Evolutionary conservation across 768 basidiomycete genomes (phyloP).

Genomic region (Boletus rubropictus): DNA sequence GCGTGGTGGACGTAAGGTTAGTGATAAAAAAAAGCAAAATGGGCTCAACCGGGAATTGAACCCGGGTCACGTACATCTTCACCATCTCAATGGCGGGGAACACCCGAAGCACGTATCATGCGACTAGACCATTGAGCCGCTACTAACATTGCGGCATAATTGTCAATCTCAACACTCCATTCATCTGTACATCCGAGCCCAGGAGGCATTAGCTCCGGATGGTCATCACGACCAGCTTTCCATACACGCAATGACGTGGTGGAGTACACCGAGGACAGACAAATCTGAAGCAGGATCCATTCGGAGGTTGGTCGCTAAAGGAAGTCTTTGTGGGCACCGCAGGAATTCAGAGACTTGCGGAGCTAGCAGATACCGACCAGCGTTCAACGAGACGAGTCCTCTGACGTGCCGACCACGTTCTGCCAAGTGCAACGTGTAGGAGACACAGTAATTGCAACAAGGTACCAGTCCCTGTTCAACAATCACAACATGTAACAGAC

Average conservation of each 20-base stretch:
- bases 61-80: conserved; percentile 35
- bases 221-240: conserved; percentile 1
- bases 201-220: conserved; percentile 2
- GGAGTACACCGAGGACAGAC: too few species aligned
- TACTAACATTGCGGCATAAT: too few species aligned
- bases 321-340: background rate
- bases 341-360: background rate
- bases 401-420: background rate
- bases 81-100: conserved; percentile 17
- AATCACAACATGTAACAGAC: conserved; percentile 10
- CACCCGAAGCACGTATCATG: conserved; percentile 34
- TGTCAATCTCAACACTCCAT: too few species aligned
- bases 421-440: background rate
- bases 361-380: background rate
- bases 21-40: conserved; percentile 9
- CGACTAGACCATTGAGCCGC: conserved; percentile 35
- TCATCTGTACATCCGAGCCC: too few species aligned
- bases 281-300: background rate
- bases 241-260: conserved; percentile 9
- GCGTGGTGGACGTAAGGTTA: background rate
- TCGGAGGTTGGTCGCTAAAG: background rate
- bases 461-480: conserved; percentile 23
- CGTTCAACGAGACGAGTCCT: background rate
- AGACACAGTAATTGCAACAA: background rate
- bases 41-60: conserved; percentile 32